phyloP scores from a whole-genome alignment of 1,284 basidiomycete species.

The Ganoderma lingzhi region DNA sequence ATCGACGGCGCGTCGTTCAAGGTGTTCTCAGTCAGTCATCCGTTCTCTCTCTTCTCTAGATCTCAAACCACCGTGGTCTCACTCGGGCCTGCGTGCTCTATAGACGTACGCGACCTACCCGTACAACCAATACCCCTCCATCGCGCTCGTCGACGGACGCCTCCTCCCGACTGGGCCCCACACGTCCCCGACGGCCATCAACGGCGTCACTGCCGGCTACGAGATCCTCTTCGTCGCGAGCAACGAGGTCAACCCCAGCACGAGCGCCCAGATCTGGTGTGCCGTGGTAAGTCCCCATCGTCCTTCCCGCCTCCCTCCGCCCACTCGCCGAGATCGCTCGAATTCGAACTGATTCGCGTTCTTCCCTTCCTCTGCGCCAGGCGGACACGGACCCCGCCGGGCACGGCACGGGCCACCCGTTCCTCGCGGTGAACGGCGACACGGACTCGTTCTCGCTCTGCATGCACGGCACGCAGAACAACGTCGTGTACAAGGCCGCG shows the following conservation, averaged over 20 bases:
- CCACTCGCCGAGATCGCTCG: not conserved
- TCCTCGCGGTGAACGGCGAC: conserved; percentile 39
- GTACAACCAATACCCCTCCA: conserved; percentile 34
- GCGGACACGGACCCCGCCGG: conserved; percentile 39
- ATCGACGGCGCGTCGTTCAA: conserved; percentile 29
- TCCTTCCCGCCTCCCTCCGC: not conserved
- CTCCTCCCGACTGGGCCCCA: conserved; percentile 28
- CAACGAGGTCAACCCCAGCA: conserved; percentile 23
- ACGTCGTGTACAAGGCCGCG: conserved; percentile 35
- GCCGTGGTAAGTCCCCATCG: conserved; percentile 27
- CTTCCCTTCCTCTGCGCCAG: conserved; percentile 18
- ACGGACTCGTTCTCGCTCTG: conserved; percentile 40
- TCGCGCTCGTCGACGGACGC: conserved; percentile 33
- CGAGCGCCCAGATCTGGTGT: conserved; percentile 36
- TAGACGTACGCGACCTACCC: conserved; percentile 38
- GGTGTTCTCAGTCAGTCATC: conserved; percentile 30
- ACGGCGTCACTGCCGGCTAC: conserved; percentile 23
- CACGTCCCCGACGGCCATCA: conserved; percentile 23
- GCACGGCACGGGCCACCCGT: conserved; percentile 34
- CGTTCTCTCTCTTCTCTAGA: not conserved
- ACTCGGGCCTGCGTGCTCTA: not conserved
- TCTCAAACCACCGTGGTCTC: not conserved
- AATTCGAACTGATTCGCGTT: not conserved
- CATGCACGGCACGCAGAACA: conserved; percentile 31
- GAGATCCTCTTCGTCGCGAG: conserved; percentile 29